Evolutionary conservation across 306 rosid species (phyloP).

Genomic region (Vigna hirtella): DNA sequence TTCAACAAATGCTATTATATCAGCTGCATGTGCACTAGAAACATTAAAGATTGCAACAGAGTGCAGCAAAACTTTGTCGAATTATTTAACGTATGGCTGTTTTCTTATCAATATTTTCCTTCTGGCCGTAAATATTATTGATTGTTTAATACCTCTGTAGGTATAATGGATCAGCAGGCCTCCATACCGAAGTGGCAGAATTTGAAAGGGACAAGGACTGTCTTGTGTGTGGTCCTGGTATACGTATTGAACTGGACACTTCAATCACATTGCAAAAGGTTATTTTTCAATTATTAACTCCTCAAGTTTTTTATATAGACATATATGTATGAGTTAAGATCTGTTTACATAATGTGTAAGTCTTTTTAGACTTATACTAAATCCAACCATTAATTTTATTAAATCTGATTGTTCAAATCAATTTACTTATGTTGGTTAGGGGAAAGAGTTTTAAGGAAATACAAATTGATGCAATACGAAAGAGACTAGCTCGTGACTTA

Average conservation of each 20-base stretch:
- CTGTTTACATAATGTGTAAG: too few species aligned
- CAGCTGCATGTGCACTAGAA: conserved; percentile 94
- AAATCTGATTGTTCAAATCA: too few species aligned
- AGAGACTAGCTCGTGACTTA: too few species aligned
- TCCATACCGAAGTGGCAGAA: conserved; percentile 94
- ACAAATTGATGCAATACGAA: too few species aligned
- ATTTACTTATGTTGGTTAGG: too few species aligned
- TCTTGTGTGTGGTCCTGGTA: conserved; percentile 93
- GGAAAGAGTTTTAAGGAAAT: too few species aligned
- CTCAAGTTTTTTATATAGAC: background rate
- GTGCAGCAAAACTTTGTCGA: conserved; percentile 95
- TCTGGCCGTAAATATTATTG: conserved; percentile 31
- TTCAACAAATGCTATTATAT: conserved; percentile 96
- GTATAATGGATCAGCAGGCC: conserved; percentile 94
- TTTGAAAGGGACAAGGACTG: conserved; percentile 92
- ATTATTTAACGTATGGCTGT: conserved; percentile 71
- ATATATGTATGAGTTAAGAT: too few species aligned
- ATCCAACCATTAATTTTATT: too few species aligned
- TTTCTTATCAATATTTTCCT: conserved; percentile 25
- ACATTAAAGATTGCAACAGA: conserved; percentile 90
- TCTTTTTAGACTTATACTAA: too few species aligned
- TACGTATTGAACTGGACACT: conserved; percentile 84
- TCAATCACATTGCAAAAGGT: conserved; percentile 91
- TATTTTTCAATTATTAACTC: conserved; percentile 34
- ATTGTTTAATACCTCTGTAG: conserved; percentile 55